These are phyloP conservation scores for Talaromyces marneffei DNA, from an alignment of 2,329 filamentous ascomycete species.

Conservation along the genomic window DNA sequence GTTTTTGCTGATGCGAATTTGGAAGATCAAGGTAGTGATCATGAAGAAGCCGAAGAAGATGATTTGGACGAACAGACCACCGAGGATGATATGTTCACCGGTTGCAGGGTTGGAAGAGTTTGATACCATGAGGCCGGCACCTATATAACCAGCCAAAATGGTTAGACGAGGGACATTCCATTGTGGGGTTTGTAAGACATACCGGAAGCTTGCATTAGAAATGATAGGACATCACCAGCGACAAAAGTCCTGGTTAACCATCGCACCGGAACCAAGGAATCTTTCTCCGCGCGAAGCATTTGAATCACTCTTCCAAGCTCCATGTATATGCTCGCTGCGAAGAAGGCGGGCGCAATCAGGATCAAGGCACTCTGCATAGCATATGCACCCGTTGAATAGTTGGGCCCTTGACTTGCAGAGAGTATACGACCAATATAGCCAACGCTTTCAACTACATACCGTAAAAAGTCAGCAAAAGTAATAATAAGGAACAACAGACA, in stretches of 20 bases:
- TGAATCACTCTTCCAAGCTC: conserved; percentile 30
- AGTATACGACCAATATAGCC: not conserved
- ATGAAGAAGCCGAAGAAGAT: conserved; percentile 28
- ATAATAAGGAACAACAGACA: no score
- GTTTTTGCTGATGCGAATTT: conserved; percentile 23
- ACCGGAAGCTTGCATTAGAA: conserved; percentile 28
- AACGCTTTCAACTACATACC: not conserved
- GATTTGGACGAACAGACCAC: conserved; percentile 29
- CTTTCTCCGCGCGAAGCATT: conserved; percentile 23
- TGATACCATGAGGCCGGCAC: conserved; percentile 2
- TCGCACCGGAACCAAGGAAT: conserved; percentile 21
- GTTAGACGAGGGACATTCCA: not conserved
- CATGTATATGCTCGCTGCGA: conserved; percentile 33
- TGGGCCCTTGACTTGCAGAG: not conserved
- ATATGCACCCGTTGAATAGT: not conserved
- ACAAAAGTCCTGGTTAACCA: conserved; percentile 33
- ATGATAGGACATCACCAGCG: conserved; percentile 28
- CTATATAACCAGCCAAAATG: not conserved
- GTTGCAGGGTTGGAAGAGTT: not conserved
- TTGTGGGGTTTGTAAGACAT: not conserved
- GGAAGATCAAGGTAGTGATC: conserved; percentile 22
- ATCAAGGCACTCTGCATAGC: conserved; percentile 13
- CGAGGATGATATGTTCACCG: conserved; percentile 26
- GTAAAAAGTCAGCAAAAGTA: not conserved
- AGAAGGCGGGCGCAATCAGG: conserved; percentile 33